Evolutionary conservation across 805 yeast genomes (phyloP), one percentile per base, ranked within the genome.

Genomic region (Candida corydali): DNA sequence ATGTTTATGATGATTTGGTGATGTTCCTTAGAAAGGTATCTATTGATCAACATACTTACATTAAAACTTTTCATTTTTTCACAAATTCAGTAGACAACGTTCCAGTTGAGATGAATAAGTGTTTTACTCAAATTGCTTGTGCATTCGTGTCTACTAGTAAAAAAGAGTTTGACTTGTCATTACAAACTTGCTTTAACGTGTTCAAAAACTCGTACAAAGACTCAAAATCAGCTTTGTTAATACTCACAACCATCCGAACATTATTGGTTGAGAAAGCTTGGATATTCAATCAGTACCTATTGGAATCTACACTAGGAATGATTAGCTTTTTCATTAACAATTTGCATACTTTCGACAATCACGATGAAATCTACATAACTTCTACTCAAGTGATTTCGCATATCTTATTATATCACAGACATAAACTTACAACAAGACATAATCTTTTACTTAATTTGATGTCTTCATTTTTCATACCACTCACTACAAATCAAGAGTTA

Each of bases 371-470:
- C 2, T 80, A 66, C 49, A 38, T 58, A 2, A 42, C 51, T 4
- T 44, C 75, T 3, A 64, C 78, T 5, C 74, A 73, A 37, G 59
- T 78, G 0, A 47, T 83, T 17, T 80, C 95, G 0, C 70, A 73
- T 25, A 59, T 85, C 2, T 54, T 89, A 7, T 60, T 86, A 18
- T 71, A 71, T 50, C 93, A 86, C 49, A 72, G 96, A 36, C 75
- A 65, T 51, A 74, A 87, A 49, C 61, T 89, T 14, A 68, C 81
- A 0, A 77, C 80, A 25, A 76, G 97, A 52, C 80, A 85, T 50
- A 95, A 87, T 54, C 50, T 88, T 30, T 46, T 87, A 3, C 61
- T 76, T 6, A 47, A 65, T 1, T 54, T 73, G 1, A 63, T 82
- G 29, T 64, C 71, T 10, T 59, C 75, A 3, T 57, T 81, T 33